Base-by-base conservation (phyloP, 2,329 filamentous ascomycete species). In the Colletotrichum noveboracense region DNA sequence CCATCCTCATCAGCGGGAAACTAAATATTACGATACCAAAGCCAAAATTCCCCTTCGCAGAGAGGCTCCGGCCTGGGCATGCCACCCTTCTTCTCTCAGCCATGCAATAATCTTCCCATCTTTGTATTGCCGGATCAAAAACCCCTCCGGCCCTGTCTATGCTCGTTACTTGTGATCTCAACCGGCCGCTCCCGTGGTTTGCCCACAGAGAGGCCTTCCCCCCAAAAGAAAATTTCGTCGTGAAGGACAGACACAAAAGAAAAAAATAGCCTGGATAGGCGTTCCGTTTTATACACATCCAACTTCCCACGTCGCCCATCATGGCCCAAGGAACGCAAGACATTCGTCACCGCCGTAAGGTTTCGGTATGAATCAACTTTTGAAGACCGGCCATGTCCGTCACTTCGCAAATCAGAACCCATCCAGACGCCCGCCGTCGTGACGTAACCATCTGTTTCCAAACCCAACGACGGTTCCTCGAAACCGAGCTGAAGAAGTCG, bases 91-190 rank as follows among this genome's bases (percentile, higher is more conserved):
- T 18, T 70, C 60, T 48, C 66, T 30, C 66, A 61, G 55, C 71
- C 66, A 70, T 75, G 74, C 74, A 66, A 34, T 76, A 75, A 76
- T 70, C 71, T 77, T 70, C 38, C 70, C 74, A 67, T 72, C 71
- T 66, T 68, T 77, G 75, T 78, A 77, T 78, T 78, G 76, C 68
- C 71, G 70, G 62, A 65, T 72, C 61, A 67, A 68, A 66, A 66
- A 58, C 71, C 65, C 65, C 52, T 75, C 75, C 60, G 69, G 68
- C 71, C 74, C 28, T 77, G 76, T 77, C 76, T 78, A 78, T 78
- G 76, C 71, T 78, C 75, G 68, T 78, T 75, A 74, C 75, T 77
- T 75, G 30, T 71, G 58, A 60, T 66, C 48, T 26, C 67, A 65
- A 56, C 56, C 55, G 43, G 67, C 73, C 69, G 34, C 52, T 28